Evolutionary conservation across 2,329 filamentous ascomycete species (phyloP), one percentile per base, ranked within the genome.

Genomic region (Tolypocladium inflatum): DNA sequence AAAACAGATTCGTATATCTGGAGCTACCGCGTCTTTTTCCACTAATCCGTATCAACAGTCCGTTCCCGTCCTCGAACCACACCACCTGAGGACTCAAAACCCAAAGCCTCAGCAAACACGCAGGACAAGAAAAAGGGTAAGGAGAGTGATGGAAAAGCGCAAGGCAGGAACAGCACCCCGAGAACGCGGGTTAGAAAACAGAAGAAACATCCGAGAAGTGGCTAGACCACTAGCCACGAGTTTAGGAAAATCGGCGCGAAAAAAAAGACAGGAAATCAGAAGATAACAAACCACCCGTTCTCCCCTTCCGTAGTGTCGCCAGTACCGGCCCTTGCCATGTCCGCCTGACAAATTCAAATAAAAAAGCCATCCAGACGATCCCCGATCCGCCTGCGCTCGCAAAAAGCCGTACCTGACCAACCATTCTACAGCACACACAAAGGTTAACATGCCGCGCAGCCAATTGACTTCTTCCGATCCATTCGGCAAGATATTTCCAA

Each of bases 251-350:
- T 50, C 42, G 43, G 17, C 33, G 58, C 45, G 33, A 39, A 30
- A 51, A 48, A 53, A 60, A 59, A 35, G 38, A 58, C 60, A 59
- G 57, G n/a, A 43, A 57, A 53, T 37, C 50, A 53, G 38, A 57
- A 57, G 6, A 54, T 35, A 30, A 50, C 50, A 37, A 48, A 55
- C 56, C 51, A 38, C 42, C 56, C 51, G 13, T 41, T 58, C 52
- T 19, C 51, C 42, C 21, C 37, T 53, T 42, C 55, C 30, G 48
- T 51, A 26, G 21, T 41, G 19, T 42, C 55, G 37, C 45, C 45
- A 23, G 37, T 33, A n/a, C 55, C 35, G 53, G 39, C 23, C 55
- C 38, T 23, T 35, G 48, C 39, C 45, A 42, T 35, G 37, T 52
- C 55, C 55, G 35, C 45, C 55, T 10, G 38, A 43, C 26, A 52